Conservation (phyloP, 805 yeast genomes). For the Kuraishia floccosa region DNA sequence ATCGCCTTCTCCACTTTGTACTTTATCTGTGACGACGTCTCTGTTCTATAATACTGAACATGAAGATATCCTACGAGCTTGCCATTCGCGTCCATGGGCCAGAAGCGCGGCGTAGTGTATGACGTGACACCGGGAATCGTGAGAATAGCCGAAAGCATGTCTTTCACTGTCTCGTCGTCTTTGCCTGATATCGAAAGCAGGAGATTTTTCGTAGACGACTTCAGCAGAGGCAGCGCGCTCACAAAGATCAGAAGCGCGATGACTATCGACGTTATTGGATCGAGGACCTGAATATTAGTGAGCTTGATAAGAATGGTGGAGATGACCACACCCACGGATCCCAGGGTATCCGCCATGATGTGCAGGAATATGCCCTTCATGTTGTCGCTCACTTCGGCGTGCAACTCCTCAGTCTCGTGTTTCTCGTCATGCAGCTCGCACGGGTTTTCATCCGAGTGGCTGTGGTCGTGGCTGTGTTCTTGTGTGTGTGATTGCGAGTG, state of each 20-base stretch:
- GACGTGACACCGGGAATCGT: slow-evolving; percentile 72
- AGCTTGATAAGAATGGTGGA: slow-evolving; percentile 71
- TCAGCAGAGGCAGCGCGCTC: slow-evolving; percentile 77
- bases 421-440: slow-evolving; percentile 8
- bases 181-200: slow-evolving; percentile 45
- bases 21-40: slow-evolving; percentile 14
- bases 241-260: slow-evolving; percentile 72
- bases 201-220: slow-evolving; percentile 67
- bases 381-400: slow-evolving; percentile 51
- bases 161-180: slow-evolving; percentile 39
- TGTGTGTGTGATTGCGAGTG: slow-evolving; percentile 11
- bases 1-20: slow-evolving; percentile 16
- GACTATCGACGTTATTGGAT: slow-evolving; percentile 83
- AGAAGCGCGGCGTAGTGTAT: slow-evolving; percentile 82
- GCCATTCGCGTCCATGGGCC: slow-evolving; percentile 46
- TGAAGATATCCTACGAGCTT: slow-evolving; percentile 71
- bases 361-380: slow-evolving; percentile 94
- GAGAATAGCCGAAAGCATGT: slow-evolving; percentile 55
- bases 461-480: slow-evolving; percentile 13
- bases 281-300: slow-evolving; percentile 66
- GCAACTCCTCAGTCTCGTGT: slow-evolving; percentile 7
- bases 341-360: slow-evolving; percentile 89
- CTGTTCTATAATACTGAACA: slow-evolving; percentile 46
- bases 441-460: slow-evolving; percentile 5
- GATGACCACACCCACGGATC: slow-evolving; percentile 93